Conservation (phyloP, 2,329 filamentous ascomycete species). For the Colletotrichum karsti region DNA sequence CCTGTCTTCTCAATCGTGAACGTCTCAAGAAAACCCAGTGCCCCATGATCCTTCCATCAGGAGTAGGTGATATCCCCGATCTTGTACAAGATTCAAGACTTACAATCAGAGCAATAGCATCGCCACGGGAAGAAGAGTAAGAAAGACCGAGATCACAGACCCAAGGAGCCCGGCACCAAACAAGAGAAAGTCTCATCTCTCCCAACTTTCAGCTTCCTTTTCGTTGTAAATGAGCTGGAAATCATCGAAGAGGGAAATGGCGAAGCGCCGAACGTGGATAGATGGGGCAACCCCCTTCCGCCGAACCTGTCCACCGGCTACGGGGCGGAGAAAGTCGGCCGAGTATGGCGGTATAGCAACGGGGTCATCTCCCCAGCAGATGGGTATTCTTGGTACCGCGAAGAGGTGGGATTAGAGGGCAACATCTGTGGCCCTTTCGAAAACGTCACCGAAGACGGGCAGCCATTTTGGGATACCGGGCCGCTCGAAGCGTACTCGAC, state of each 20-base stretch:
- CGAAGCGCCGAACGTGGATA: conserved; percentile 14
- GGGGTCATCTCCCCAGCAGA: conserved; percentile 37
- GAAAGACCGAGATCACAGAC: not conserved
- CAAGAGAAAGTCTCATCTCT: not conserved
- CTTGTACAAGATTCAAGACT: too few species aligned
- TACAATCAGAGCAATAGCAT: not conserved
- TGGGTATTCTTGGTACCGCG: conserved; percentile 33
- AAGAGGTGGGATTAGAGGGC: conserved; percentile 4
- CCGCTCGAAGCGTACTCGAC: not conserved
- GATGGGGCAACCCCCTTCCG: conserved; percentile 41
- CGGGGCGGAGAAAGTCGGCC: conserved; percentile 35
- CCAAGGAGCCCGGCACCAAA: not conserved
- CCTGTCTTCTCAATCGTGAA: too few species aligned
- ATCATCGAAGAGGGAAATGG: conserved; percentile 21
- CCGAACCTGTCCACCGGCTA: conserved; percentile 36
- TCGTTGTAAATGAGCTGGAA: conserved; percentile 46
- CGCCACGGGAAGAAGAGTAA: not conserved
- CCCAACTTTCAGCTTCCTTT: conserved; percentile 42
- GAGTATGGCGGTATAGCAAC: conserved; percentile 45
- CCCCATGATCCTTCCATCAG: too few species aligned
- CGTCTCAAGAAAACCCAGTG: too few species aligned
- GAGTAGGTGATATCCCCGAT: too few species aligned
- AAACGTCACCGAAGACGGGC: not conserved
- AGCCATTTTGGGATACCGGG: not conserved
- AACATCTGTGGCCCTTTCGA: not conserved